Conservation (phyloP, 257 asterid genomes). For the Verbena officinalis region DNA sequence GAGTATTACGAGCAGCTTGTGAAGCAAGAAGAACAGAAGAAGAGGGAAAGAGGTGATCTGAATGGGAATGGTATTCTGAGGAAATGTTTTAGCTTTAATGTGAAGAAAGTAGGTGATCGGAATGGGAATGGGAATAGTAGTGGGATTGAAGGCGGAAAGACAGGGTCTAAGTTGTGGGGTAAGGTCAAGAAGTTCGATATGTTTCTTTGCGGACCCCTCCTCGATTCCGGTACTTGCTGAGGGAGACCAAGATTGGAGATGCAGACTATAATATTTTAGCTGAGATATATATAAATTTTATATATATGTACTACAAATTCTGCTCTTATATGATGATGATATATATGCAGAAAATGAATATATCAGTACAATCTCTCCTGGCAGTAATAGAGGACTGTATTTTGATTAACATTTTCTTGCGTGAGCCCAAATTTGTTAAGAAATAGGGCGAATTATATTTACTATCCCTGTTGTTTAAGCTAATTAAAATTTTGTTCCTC, state of each 20-base stretch:
- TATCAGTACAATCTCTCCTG: background rate
- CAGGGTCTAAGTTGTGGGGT: slow-evolving; percentile 58
- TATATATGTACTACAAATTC: slow-evolving; percentile 24
- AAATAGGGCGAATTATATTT: no score
- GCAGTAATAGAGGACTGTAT: background rate
- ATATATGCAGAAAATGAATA: slow-evolving; percentile 28
- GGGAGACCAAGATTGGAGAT: slow-evolving; percentile 27
- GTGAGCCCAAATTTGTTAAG: background rate
- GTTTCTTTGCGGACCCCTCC: slow-evolving; percentile 60
- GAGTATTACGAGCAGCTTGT: slow-evolving; percentile 75
- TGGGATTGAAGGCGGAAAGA: slow-evolving; percentile 39
- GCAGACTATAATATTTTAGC: slow-evolving; percentile 23
- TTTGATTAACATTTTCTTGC: background rate
- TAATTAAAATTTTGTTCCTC: no score
- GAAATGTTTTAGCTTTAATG: slow-evolving; percentile 41
- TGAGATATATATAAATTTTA: no score
- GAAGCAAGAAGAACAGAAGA: slow-evolving; percentile 53
- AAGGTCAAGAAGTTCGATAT: slow-evolving; percentile 74
- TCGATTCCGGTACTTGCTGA: slow-evolving; percentile 43
- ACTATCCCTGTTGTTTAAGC: no score
- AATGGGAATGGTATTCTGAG: slow-evolving; percentile 36
- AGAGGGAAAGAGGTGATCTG: slow-evolving; percentile 35
- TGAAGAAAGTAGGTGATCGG: slow-evolving; percentile 38
- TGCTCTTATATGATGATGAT: slow-evolving; percentile 27
- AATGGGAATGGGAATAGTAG: slow-evolving; percentile 24